These are phyloP conservation scores for Xylaria polymorpha DNA, from an alignment of 2,329 filamentous ascomycete species.

Conservation along the genomic window DNA sequence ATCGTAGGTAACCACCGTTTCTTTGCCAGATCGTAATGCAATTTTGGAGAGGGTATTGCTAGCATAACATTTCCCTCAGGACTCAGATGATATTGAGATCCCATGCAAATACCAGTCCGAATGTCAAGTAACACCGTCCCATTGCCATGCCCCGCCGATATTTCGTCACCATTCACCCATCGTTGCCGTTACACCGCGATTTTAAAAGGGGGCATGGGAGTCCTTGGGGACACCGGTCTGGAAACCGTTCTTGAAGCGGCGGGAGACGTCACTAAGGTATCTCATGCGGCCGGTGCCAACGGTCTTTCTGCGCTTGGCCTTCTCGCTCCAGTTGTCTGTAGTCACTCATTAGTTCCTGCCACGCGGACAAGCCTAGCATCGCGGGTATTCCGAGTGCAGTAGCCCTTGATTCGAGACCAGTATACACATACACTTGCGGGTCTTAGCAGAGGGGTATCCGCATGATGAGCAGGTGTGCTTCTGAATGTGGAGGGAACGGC, in stretches of 20 bases:
- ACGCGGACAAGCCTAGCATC: constrained; percentile 7
- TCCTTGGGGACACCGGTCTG: constrained; percentile 87
- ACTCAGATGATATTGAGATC: constrained; percentile 46
- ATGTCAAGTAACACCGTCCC: constrained; percentile 50
- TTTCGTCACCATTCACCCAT: constrained; percentile 52
- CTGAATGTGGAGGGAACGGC: constrained; percentile 98
- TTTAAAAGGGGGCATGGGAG: constrained; percentile 65
- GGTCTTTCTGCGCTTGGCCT: constrained; percentile 99
- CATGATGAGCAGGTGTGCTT: constrained; percentile 97
- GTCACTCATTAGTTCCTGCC: constrained; percentile 40
- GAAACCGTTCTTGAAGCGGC: constrained; percentile 98
- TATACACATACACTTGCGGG: constrained; percentile 87
- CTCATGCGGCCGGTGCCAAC: constrained; percentile 96
- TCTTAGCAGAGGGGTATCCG: constrained; percentile 98
- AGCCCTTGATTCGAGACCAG: constrained; percentile 39
- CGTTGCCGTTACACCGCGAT: constrained; percentile 44
- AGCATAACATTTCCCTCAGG: constrained; percentile 47
- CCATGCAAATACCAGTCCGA: constrained; percentile 51
- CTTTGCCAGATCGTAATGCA: constrained; percentile 50
- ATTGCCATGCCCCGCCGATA: constrained; percentile 50
- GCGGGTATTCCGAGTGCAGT: constrained; percentile 1
- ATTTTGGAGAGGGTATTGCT: constrained; percentile 48
- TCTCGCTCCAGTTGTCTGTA: constrained; percentile 99
- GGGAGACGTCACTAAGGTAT: constrained; percentile 90
- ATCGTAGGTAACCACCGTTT: constrained; percentile 33